These are phyloP conservation scores for Aspergillus floridensis DNA, from an alignment of 2,329 filamentous ascomycete species.

Conservation along the genomic window DNA sequence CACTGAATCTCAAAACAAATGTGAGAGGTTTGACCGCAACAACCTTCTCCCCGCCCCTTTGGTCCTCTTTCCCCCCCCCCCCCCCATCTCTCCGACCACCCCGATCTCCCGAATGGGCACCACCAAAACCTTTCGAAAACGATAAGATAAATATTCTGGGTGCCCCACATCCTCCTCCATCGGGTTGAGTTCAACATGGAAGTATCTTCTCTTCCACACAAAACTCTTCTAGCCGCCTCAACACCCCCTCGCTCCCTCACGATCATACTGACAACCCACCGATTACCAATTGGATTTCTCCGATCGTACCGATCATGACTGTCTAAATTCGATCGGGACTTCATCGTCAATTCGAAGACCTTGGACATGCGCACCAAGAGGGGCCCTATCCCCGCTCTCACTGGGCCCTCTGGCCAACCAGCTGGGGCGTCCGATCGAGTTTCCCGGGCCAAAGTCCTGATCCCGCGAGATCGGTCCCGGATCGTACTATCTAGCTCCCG, in stretches of 20 bases:
- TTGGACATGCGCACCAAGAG: background rate
- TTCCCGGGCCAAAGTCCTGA: conserved; percentile 4
- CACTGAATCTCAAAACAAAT: background rate
- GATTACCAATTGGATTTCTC: background rate
- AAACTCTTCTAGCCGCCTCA: background rate
- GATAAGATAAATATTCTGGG: background rate
- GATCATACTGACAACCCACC: background rate
- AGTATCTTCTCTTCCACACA: background rate
- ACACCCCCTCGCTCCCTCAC: background rate
- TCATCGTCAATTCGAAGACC: background rate
- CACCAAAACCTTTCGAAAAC: background rate
- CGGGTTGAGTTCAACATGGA: background rate
- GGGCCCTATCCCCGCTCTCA: background rate
- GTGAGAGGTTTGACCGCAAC: background rate
- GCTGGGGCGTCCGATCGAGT: background rate
- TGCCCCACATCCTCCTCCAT: background rate
- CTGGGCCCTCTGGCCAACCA: background rate
- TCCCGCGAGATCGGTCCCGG: conserved; percentile 3
- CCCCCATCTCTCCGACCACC: background rate
- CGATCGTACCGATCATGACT: background rate
- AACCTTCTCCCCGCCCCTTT: no score
- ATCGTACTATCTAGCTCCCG: background rate
- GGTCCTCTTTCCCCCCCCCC: background rate
- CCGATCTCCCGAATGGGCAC: background rate
- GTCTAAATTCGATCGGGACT: background rate